Evolutionary conservation across 2,329 filamentous ascomycete genomes (phyloP).

Genomic region (Hypoxylon sp.): DNA sequence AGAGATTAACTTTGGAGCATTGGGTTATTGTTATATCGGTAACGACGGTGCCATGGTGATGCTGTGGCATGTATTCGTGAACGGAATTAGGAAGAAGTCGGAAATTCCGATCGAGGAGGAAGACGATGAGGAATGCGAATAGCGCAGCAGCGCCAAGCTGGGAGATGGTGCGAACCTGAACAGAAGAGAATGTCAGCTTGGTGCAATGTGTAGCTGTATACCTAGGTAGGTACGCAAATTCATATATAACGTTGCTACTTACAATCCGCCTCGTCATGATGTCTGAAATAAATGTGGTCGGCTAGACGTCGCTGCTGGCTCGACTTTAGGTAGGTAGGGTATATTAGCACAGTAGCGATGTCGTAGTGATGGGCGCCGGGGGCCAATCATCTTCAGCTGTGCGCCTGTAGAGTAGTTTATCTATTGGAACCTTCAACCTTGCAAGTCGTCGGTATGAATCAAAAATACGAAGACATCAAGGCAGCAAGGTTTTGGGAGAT

Average conservation of each 20-base stretch:
- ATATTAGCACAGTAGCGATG: conserved; percentile 37
- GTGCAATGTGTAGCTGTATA: background rate
- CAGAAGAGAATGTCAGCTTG: conserved; percentile 24
- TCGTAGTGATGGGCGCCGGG: conserved; percentile 37
- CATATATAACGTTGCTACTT: conserved; percentile 30
- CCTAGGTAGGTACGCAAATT: too few species aligned
- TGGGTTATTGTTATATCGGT: conserved; percentile 83
- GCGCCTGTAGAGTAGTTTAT: conserved; percentile 27
- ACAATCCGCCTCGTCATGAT: conserved; percentile 49
- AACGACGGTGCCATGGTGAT: conserved; percentile 84
- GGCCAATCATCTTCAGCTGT: conserved; percentile 44
- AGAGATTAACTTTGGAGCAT: conserved; percentile 78
- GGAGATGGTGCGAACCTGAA: conserved; percentile 71
- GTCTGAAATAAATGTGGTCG: conserved; percentile 26
- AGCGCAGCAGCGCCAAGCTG: conserved; percentile 75
- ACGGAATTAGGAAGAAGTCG: conserved; percentile 84
- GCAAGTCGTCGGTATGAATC: conserved; percentile 14
- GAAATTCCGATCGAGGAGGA: conserved; percentile 89
- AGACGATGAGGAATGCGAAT: conserved; percentile 74
- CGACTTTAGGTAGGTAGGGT: conserved; percentile 34
- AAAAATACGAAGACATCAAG: too few species aligned
- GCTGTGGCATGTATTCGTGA: conserved; percentile 85
- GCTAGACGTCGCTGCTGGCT: conserved; percentile 22
- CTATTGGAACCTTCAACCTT: conserved; percentile 19
- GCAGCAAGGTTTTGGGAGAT: background rate